Evolutionary conservation across 345 rosid species (phyloP).

Genomic region (Clarkia xantiana): DNA sequence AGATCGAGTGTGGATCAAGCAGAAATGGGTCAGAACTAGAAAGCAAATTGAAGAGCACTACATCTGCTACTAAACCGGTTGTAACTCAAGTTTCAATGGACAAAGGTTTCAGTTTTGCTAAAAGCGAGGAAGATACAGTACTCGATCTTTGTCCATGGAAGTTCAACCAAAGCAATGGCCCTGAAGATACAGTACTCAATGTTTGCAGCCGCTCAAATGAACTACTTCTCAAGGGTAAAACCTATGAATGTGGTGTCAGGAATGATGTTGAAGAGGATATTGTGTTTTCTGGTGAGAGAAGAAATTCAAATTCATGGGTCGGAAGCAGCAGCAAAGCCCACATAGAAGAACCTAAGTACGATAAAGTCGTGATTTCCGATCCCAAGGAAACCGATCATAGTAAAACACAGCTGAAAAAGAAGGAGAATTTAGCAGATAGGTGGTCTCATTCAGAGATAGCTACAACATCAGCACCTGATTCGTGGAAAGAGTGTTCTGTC

Average conservation of each 20-base stretch:
- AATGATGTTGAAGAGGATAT: constrained; percentile 42
- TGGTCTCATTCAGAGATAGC: constrained; percentile 40
- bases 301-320: constrained; percentile 25
- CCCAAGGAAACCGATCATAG: constrained; percentile 28
- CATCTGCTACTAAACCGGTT: constrained; percentile 27
- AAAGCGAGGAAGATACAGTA: constrained; percentile 32
- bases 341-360: constrained; percentile 21
- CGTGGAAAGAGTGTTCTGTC: constrained; percentile 65
- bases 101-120: constrained; percentile 37
- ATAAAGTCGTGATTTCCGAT: constrained; percentile 22
- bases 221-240: constrained; percentile 18
- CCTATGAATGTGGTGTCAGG: constrained; percentile 14
- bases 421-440: not conserved
- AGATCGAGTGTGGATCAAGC: constrained; percentile 59
- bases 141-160: constrained; percentile 50
- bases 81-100: constrained; percentile 12
- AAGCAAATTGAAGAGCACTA: constrained; percentile 39
- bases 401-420: no score
- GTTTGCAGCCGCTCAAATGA: constrained; percentile 8
- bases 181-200: constrained; percentile 19
- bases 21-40: constrained; percentile 39
- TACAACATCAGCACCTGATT: constrained; percentile 27
- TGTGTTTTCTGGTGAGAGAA: constrained; percentile 37
- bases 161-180: constrained; percentile 31
- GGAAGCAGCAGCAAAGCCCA: constrained; percentile 34